Evolutionary conservation across 2,329 filamentous ascomycete genomes (phyloP).

Genomic region (Fusarium mundagurra): DNA sequence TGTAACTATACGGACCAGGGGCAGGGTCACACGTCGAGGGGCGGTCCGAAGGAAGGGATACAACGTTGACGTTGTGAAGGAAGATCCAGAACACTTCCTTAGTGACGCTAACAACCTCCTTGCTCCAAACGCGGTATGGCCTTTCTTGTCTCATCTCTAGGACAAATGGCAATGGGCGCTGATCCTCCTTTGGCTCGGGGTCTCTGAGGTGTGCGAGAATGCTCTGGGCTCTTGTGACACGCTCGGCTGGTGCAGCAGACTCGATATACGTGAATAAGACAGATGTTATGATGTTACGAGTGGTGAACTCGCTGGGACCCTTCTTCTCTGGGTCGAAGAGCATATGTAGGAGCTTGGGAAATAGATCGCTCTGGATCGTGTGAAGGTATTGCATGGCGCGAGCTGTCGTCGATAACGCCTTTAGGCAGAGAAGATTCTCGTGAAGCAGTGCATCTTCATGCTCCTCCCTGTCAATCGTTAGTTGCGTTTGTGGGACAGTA

Average conservation of each 20-base stretch:
- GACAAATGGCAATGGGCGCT: slow-evolving; percentile 84
- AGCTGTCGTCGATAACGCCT: slow-evolving; percentile 92
- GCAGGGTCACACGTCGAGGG: slow-evolving; percentile 46
- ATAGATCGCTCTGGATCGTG: slow-evolving; percentile 81
- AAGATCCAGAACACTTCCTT: slow-evolving; percentile 99
- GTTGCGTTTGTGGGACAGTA: not conserved
- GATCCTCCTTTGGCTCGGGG: slow-evolving; percentile 77
- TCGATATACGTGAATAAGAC: slow-evolving; percentile 90
- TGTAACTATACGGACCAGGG: slow-evolving; percentile 64
- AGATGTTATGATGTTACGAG: slow-evolving; percentile 87
- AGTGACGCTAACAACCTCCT: slow-evolving; percentile 90
- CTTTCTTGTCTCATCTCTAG: slow-evolving; percentile 86
- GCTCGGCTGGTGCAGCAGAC: slow-evolving; percentile 67
- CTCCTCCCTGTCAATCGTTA: slow-evolving; percentile 73
- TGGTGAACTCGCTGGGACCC: slow-evolving; percentile 95
- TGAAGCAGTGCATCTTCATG: slow-evolving; percentile 94
- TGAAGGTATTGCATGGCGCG: slow-evolving; percentile 84
- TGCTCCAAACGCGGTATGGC: slow-evolving; percentile 93
- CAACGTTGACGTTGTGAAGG: slow-evolving; percentile 89
- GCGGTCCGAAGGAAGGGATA: slow-evolving; percentile 68
- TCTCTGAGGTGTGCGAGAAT: slow-evolving; percentile 84
- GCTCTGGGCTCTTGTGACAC: slow-evolving; percentile 74
- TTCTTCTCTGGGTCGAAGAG: slow-evolving; percentile 98
- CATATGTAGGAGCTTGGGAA: slow-evolving; percentile 87
- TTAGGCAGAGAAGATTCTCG: slow-evolving; percentile 91